A percentile compares a stretch with the other conserved stretches of the same genome.
Evolutionary conservation across 805 yeast species (phyloP).

Genomic region (Myxozyma mucilagina): DNA sequence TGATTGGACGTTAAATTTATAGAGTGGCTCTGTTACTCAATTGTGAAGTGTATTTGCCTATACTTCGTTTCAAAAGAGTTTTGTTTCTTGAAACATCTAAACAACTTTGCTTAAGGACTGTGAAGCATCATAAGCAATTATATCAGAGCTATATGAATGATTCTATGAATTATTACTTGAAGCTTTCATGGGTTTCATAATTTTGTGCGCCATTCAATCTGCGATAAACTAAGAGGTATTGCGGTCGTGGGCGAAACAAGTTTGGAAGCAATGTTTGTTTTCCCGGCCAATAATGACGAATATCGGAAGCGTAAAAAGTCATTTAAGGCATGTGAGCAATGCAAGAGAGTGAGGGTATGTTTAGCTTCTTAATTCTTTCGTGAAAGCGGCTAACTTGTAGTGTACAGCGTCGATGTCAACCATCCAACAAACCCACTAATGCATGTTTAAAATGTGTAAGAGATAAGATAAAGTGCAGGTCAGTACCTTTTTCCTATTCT

Average conservation of each 20-base stretch:
- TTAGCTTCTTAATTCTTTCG: neutral
- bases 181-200: too few relatives aligned
- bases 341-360: slow-evolving; percentile 25
- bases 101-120: too few relatives aligned
- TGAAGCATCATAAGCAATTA: too few relatives aligned
- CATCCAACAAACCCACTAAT: slow-evolving; percentile 6
- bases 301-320: slow-evolving; percentile 28
- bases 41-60: too few relatives aligned
- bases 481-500: neutral
- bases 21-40: too few relatives aligned
- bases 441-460: slow-evolving; percentile 22
- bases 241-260: neutral
- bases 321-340: slow-evolving; percentile 29
- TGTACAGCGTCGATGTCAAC: slow-evolving; percentile 22
- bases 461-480: slow-evolving; percentile 27
- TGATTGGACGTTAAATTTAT: too few relatives aligned
- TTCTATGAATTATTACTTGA: too few relatives aligned
- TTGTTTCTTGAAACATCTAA: too few relatives aligned
- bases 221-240: neutral
- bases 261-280: slow-evolving; percentile 21
- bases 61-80: too few relatives aligned
- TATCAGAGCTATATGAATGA: too few relatives aligned
- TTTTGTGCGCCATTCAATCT: neutral
- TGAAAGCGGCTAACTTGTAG: neutral
- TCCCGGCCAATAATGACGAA: slow-evolving; percentile 30